Evolutionary conservation across 495 filamentous ascomycete genomes (phyloP).

Genomic region (Daldinia vernicosa): DNA sequence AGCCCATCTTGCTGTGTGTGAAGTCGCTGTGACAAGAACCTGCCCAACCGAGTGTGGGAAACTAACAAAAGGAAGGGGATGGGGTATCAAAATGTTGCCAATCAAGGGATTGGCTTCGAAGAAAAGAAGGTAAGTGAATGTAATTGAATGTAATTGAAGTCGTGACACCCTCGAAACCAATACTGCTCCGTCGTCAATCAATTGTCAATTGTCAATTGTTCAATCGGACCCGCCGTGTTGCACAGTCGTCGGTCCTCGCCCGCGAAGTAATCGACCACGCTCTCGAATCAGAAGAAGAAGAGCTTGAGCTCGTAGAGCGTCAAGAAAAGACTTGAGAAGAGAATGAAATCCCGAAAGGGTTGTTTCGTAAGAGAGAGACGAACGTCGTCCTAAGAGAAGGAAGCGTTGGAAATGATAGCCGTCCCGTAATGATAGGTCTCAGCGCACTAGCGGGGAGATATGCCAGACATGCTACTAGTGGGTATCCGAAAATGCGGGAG

Average conservation of each 20-base stretch:
- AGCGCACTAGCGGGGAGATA: conserved; percentile 24
- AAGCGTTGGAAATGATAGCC: conserved; percentile 25
- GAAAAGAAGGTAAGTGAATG: conserved; percentile 38
- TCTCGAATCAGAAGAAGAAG: conserved; percentile 30
- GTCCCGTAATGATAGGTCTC: conserved; percentile 37
- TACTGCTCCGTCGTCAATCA: conserved; percentile 43
- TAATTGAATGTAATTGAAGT: conserved; percentile 32
- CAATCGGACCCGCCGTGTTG: conserved; percentile 53
- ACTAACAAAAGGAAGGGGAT: conserved; percentile 32
- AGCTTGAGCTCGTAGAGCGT: conserved; percentile 22
- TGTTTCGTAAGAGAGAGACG: conserved; percentile 31
- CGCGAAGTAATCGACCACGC: conserved; percentile 63
- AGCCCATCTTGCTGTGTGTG: conserved; percentile 68
- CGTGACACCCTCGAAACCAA: conserved; percentile 11
- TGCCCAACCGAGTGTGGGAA: conserved; percentile 16
- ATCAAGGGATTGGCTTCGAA: conserved; percentile 30
- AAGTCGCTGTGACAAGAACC: conserved; percentile 21
- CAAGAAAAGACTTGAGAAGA: conserved; percentile 23
- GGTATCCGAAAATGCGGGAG: conserved; percentile 22
- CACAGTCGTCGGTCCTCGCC: conserved; percentile 64
- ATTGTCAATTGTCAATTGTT: conserved; percentile 43
- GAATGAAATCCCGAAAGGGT: conserved; percentile 19
- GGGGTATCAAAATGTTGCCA: conserved; percentile 47
- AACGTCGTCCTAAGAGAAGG: conserved; percentile 24
- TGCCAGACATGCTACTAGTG: conserved; percentile 36